Conservation (phyloP, 208 protist species). For the Crithidia bombi region DNA sequence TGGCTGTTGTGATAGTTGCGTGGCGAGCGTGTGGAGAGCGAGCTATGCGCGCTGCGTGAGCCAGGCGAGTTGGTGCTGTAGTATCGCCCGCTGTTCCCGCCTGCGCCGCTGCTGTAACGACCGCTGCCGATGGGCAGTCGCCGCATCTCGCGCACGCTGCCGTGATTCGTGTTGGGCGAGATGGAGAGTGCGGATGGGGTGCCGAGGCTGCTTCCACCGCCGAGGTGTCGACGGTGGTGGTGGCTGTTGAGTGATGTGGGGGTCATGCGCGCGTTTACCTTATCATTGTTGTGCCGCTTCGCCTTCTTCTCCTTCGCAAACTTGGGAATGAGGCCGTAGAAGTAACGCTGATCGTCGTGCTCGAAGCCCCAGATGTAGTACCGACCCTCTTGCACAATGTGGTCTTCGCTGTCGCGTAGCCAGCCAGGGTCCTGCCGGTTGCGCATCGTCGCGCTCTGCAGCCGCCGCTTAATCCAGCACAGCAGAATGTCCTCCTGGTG, state of each 20-base stretch:
- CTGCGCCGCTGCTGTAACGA: not conserved
- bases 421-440: constrained; percentile 48
- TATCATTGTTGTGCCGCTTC: constrained; percentile 17
- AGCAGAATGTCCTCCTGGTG: constrained; percentile 52
- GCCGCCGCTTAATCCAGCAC: constrained; percentile 58
- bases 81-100: not conserved
- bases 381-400: constrained; percentile 61
- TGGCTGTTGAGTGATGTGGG: constrained; percentile 15
- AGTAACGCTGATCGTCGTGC: constrained; percentile 59
- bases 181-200: constrained; percentile 18
- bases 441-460: constrained; percentile 40
- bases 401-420: constrained; percentile 42
- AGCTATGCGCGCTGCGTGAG: constrained; percentile 12
- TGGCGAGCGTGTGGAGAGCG: constrained; percentile 13
- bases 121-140: not conserved
- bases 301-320: constrained; percentile 54
- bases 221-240: constrained; percentile 2
- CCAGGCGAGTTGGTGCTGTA: constrained; percentile 10
- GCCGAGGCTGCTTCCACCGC: not conserved
- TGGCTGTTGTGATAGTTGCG: not conserved
- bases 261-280: constrained; percentile 1
- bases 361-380: constrained; percentile 72
- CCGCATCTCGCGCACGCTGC: constrained; percentile 11
- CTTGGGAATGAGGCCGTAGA: constrained; percentile 68
- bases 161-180: constrained; percentile 14